A percentile compares a stretch with the other conserved stretches of the same genome.
Evolutionary conservation across 495 filamentous ascomycete genomes (phyloP).

Genomic region (Penicillium samsonianum): DNA sequence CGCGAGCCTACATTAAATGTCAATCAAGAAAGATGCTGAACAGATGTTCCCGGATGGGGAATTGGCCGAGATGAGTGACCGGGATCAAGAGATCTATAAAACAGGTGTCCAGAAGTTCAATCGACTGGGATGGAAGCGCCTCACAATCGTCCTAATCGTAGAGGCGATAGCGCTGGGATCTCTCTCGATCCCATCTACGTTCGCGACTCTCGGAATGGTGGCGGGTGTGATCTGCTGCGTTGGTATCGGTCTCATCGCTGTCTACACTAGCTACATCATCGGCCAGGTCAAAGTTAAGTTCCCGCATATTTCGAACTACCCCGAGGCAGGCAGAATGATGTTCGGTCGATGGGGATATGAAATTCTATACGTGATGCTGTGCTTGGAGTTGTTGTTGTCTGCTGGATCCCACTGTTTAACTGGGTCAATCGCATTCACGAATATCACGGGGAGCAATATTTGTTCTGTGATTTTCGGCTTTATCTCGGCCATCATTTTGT

Average conservation of each 20-base stretch:
- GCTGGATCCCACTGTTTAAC: conserved; percentile 71
- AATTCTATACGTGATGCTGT: conserved; percentile 58
- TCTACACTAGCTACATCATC: conserved; percentile 72
- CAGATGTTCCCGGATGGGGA: conserved; percentile 18
- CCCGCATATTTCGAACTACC: conserved; percentile 64
- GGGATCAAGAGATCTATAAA: conserved; percentile 27
- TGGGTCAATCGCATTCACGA: conserved; percentile 67
- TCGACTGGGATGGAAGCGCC: conserved; percentile 41
- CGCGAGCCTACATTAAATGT: too few relatives aligned
- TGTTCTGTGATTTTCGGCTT: conserved; percentile 66
- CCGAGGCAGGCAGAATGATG: conserved; percentile 54
- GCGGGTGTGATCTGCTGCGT: conserved; percentile 53
- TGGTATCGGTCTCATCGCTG: conserved; percentile 61
- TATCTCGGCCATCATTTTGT: conserved; percentile 60
- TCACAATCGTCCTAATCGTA: conserved; percentile 56
- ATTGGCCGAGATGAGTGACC: conserved; percentile 25
- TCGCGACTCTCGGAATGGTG: conserved; percentile 64
- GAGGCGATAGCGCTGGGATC: conserved; percentile 65
- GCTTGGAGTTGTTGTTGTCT: conserved; percentile 65
- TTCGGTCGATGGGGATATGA: conserved; percentile 60
- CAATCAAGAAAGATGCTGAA: too few relatives aligned
- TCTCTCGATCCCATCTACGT: conserved; percentile 59
- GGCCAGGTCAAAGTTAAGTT: conserved; percentile 68
- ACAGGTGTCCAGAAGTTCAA: conserved; percentile 34
- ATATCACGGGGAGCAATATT: conserved; percentile 56